A percentile compares a stretch with the other conserved stretches of the same genome.
phyloP scores from a whole-genome alignment of 1,284 basidiomycete species.

The Lignosus rhinocerotis region DNA sequence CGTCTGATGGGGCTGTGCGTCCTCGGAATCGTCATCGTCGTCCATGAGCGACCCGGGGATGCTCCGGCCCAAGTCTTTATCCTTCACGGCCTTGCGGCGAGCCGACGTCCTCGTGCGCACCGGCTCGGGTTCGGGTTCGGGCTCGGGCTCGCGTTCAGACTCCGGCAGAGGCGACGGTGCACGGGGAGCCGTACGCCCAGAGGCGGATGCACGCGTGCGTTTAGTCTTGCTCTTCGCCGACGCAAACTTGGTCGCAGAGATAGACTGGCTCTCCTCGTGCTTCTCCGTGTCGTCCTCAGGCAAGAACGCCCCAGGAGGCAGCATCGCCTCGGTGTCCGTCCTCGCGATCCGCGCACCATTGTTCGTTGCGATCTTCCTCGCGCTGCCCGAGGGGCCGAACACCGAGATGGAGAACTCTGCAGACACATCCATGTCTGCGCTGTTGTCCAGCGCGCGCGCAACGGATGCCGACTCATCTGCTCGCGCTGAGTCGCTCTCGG shows the following conservation, averaged over 20 bases:
- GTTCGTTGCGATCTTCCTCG: constrained; percentile 9
- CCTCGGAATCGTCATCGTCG: constrained; percentile 50
- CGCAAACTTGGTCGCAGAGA: background rate
- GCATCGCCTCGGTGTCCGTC: constrained; percentile 25
- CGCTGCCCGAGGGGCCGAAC: constrained; percentile 10
- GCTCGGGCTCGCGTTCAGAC: background rate
- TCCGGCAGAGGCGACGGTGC: background rate
- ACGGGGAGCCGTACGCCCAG: constrained; percentile 3
- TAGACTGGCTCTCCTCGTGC: constrained; percentile 2
- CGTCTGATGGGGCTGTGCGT: constrained; percentile 31
- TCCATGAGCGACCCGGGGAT: constrained; percentile 59
- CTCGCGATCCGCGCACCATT: constrained; percentile 16
- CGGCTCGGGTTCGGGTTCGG: constrained; percentile 4
- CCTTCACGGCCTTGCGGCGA: constrained; percentile 22
- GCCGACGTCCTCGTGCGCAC: constrained; percentile 16
- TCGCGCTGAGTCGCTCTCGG: constrained; percentile 11
- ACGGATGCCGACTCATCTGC: constrained; percentile 10
- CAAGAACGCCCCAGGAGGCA: constrained; percentile 44
- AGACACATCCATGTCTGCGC: constrained; percentile 17
- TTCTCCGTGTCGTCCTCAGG: constrained; percentile 27
- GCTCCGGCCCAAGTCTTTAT: constrained; percentile 38
- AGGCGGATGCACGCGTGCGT: constrained; percentile 5
- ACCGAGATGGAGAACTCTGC: constrained; percentile 23
- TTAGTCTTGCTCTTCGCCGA: constrained; percentile 9
- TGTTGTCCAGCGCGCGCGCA: constrained; percentile 10